Conservation (phyloP, 139 green algal genomes). For the Eudorina sp. region DNA sequence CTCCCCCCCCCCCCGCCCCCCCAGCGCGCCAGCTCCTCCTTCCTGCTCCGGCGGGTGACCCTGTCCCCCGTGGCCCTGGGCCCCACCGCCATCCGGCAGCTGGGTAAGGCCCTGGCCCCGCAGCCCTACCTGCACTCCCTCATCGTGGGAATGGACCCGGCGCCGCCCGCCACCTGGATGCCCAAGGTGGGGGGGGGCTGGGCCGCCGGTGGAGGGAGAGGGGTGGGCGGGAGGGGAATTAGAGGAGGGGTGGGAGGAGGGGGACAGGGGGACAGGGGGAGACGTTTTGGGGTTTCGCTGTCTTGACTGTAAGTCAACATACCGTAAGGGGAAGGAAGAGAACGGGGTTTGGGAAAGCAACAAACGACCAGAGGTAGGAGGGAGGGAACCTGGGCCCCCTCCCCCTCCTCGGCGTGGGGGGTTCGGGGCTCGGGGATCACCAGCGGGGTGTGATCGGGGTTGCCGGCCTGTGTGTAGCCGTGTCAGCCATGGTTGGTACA, state of each 20-base stretch:
- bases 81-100: slow-evolving; percentile 29
- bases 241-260: background rate
- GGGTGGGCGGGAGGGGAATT: background rate
- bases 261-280: background rate
- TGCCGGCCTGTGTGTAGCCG: too few relatives aligned
- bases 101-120: background rate
- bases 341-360: too few relatives aligned
- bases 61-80: slow-evolving; percentile 23
- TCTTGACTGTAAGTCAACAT: too few relatives aligned
- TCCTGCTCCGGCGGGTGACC: slow-evolving; percentile 1
- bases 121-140: background rate
- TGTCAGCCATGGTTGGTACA: too few relatives aligned
- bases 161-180: slow-evolving; percentile 18
- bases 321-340: too few relatives aligned
- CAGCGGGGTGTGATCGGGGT: too few relatives aligned
- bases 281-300: too few relatives aligned
- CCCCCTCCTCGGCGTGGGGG: too few relatives aligned
- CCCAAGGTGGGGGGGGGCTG: slow-evolving; percentile 2
- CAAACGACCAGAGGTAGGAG: too few relatives aligned
- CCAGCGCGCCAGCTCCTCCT: background rate
- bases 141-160: slow-evolving; percentile 7
- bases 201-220: background rate
- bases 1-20: background rate
- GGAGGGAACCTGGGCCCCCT: too few relatives aligned
- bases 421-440: too few relatives aligned